These are phyloP conservation scores for Nasturtium officinale DNA, from an alignment of 345 rosid genomes.

Conservation along the genomic window DNA sequence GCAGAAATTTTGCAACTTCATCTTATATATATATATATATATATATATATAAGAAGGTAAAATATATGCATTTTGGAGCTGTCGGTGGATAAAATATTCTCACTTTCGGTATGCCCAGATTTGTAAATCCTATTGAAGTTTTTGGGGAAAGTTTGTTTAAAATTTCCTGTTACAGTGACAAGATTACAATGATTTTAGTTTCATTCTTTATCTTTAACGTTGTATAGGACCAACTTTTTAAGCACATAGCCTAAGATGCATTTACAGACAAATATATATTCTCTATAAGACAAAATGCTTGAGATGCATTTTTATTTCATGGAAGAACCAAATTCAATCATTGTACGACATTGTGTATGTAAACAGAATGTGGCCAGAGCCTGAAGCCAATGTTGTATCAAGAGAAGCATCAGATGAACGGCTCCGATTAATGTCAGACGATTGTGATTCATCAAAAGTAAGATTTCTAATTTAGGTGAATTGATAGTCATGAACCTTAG, in stretches of 20 bases:
- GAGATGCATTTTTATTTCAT: background rate
- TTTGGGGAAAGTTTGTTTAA: constrained; percentile 1
- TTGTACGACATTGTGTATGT: constrained; percentile 14
- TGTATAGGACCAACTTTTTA: background rate
- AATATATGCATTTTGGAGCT: background rate
- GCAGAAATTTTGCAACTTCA: constrained; percentile 1
- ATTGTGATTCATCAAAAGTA: constrained; percentile 69
- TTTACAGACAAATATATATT: constrained; percentile 1
- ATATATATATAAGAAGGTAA: background rate
- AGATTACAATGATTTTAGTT: constrained; percentile 5
- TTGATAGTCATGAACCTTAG: background rate
- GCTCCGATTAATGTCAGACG: constrained; percentile 63
- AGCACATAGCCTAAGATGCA: background rate
- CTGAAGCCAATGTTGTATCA: constrained; percentile 62
- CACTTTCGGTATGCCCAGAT: background rate
- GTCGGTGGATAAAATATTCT: constrained; percentile 24
- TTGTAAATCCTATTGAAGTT: background rate
- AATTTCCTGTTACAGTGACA: constrained; percentile 2
- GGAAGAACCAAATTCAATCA: constrained; percentile 12
- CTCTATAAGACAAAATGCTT: background rate
- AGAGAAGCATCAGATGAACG: constrained; percentile 56
- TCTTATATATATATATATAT: too few species aligned
- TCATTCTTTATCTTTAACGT: background rate
- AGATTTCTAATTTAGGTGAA: constrained; percentile 33
- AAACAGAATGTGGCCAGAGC: constrained; percentile 79